Evolutionary conservation across 331 rosid genomes (phyloP).

Genomic region (Erythrophleum ivorense): DNA sequence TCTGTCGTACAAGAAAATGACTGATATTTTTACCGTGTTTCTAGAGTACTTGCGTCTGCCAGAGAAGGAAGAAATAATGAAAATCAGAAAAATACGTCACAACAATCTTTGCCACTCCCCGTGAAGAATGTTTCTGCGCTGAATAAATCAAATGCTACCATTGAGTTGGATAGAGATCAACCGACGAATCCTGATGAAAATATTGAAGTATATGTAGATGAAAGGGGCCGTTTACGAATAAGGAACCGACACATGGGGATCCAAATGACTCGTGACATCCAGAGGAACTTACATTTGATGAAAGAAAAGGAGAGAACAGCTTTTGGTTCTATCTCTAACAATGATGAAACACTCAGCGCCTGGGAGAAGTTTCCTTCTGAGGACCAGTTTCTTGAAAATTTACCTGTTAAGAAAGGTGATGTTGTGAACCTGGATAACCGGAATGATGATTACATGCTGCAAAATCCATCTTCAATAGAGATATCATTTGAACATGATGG

Average conservation of each 20-base stretch:
- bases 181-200: slow-evolving; percentile 64
- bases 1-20: too few species aligned
- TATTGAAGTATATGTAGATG: slow-evolving; percentile 75
- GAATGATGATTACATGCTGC: too few species aligned
- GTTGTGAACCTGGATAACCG: too few species aligned
- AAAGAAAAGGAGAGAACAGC: slow-evolving; percentile 66
- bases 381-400: too few species aligned
- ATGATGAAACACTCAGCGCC: too few species aligned
- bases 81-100: too few species aligned
- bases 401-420: too few species aligned
- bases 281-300: slow-evolving; percentile 90
- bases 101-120: slow-evolving; percentile 46
- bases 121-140: too few species aligned
- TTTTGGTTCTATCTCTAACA: too few species aligned
- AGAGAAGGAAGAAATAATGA: slow-evolving; percentile 54
- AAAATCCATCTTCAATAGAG: slow-evolving; percentile 64
- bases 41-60: slow-evolving; percentile 64
- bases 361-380: slow-evolving; percentile 38
- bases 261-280: slow-evolving; percentile 86
- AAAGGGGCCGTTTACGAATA: slow-evolving; percentile 76
- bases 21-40: slow-evolving; percentile 10
- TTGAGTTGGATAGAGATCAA: slow-evolving; percentile 45
- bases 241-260: slow-evolving; percentile 92
- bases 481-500: slow-evolving; percentile 65
- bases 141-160: slow-evolving; percentile 45